These are phyloP conservation scores for Coemansia sp. DNA, from an alignment of 192 early-diverging fungal genomes.

Conservation along the genomic window DNA sequence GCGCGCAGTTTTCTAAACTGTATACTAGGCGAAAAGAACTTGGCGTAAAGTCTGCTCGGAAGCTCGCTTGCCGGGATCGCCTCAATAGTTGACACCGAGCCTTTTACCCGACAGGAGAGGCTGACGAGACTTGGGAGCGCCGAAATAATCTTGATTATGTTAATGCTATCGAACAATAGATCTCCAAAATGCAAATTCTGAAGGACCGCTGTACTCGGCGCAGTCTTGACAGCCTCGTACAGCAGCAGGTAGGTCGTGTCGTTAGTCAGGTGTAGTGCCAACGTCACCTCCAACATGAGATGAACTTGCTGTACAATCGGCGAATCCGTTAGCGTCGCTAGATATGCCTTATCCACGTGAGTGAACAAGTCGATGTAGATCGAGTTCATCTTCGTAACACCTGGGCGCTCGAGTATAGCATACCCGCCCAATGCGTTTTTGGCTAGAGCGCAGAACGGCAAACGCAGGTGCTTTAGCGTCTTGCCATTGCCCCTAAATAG, in stretches of 20 bases:
- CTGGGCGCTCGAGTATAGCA: not conserved
- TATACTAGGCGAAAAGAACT: not conserved
- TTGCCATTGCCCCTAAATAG: conserved; percentile 4
- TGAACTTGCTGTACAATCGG: not conserved
- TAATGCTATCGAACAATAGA: not conserved
- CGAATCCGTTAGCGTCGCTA: too few species aligned
- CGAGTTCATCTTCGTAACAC: not conserved
- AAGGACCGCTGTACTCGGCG: not conserved
- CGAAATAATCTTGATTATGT: not conserved
- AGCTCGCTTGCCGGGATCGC: too few species aligned
- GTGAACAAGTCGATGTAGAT: not conserved
- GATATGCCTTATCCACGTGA: not conserved
- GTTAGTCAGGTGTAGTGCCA: not conserved
- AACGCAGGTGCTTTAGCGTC: not conserved
- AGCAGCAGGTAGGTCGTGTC: not conserved
- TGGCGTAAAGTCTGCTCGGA: not conserved
- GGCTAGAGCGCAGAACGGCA: not conserved
- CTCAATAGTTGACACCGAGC: not conserved
- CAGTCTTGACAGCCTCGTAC: not conserved
- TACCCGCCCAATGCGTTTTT: not conserved
- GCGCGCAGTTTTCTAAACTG: not conserved
- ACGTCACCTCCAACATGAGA: not conserved
- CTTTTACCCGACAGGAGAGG: not conserved
- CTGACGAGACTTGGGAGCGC: not conserved
- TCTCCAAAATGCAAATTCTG: not conserved